phyloP scores from a whole-genome alignment of 768 basidiomycete genomes.

The Suillus subalutaceus region DNA sequence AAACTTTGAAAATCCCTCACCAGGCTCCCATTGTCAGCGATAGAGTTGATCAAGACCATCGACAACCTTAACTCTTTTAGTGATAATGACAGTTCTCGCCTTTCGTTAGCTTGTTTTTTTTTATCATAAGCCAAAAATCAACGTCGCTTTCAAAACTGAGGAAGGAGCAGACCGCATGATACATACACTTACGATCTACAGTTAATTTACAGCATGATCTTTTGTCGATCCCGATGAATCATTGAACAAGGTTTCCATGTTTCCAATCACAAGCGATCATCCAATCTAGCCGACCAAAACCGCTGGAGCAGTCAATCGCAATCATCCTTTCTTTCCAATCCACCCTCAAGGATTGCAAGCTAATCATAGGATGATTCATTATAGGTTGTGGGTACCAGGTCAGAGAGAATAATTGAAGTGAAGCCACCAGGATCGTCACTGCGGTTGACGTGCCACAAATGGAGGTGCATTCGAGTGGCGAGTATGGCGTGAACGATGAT shows the following conservation, averaged over 20 bases:
- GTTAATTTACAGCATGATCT: not conserved
- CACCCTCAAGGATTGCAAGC: not conserved
- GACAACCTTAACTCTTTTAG: not conserved
- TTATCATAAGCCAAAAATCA: not conserved
- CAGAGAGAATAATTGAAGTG: not conserved
- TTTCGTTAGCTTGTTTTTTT: not conserved
- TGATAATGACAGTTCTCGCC: not conserved
- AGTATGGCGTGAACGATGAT: slow-evolving; percentile 10
- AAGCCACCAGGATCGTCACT: not conserved
- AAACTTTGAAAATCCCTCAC: not conserved
- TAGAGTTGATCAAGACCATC: not conserved
- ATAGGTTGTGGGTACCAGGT: not conserved
- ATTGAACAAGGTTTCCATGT: not conserved
- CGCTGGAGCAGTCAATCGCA: not conserved
- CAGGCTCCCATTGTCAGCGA: not conserved
- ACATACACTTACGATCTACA: not conserved
- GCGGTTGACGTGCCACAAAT: slow-evolving; percentile 3
- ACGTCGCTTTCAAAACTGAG: not conserved
- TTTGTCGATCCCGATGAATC: not conserved
- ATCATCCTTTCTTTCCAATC: not conserved
- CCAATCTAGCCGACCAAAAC: not conserved
- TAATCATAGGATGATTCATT: not conserved
- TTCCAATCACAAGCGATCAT: not conserved
- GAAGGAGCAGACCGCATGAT: not conserved
- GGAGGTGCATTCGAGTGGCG: slow-evolving; percentile 12